These are phyloP conservation scores for Malus hybrid DNA, from an alignment of 331 rosid species.

Conservation along the genomic window DNA sequence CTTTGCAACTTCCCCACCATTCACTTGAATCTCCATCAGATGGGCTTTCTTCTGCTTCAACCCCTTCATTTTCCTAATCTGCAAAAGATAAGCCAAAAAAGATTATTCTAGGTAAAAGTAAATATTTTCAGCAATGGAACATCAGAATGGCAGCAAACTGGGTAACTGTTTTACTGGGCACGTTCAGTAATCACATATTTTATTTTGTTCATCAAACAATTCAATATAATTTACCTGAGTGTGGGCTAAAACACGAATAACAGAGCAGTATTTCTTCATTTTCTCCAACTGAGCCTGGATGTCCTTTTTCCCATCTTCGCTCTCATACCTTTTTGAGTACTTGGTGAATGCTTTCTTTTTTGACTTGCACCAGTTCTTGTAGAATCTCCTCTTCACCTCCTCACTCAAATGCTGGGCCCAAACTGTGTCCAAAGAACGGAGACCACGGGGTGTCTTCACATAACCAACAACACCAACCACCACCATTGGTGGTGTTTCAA, in stretches of 20 bases:
- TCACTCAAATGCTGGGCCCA: slow-evolving; percentile 76
- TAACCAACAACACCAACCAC: slow-evolving; percentile 65
- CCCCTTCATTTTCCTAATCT: slow-evolving; percentile 81
- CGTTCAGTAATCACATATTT: background rate
- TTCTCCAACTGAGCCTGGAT: slow-evolving; percentile 46
- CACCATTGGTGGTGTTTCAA: slow-evolving; percentile 64
- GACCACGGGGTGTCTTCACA: slow-evolving; percentile 58
- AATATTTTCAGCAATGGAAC: background rate
- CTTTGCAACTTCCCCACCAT: slow-evolving; percentile 51
- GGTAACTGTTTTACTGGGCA: background rate
- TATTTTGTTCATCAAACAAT: background rate
- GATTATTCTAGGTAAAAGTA: background rate
- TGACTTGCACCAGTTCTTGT: slow-evolving; percentile 69
- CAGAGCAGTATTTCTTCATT: slow-evolving; percentile 53
- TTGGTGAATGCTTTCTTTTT: slow-evolving; percentile 61
- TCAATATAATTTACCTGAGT: slow-evolving; percentile 45
- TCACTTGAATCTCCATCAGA: slow-evolving; percentile 81
- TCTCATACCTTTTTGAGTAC: slow-evolving; percentile 40
- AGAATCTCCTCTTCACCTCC: slow-evolving; percentile 54
- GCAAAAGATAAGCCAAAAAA: slow-evolving; percentile 1
- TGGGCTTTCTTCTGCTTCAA: slow-evolving; percentile 85
- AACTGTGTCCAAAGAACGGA: slow-evolving; percentile 45
- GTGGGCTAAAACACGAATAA: slow-evolving; percentile 70
- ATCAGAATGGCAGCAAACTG: too few relatives aligned
- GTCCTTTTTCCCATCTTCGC: slow-evolving; percentile 54